phyloP scores from a whole-genome alignment of 345 rosid genomes.

The Gossypium mustelinum region DNA sequence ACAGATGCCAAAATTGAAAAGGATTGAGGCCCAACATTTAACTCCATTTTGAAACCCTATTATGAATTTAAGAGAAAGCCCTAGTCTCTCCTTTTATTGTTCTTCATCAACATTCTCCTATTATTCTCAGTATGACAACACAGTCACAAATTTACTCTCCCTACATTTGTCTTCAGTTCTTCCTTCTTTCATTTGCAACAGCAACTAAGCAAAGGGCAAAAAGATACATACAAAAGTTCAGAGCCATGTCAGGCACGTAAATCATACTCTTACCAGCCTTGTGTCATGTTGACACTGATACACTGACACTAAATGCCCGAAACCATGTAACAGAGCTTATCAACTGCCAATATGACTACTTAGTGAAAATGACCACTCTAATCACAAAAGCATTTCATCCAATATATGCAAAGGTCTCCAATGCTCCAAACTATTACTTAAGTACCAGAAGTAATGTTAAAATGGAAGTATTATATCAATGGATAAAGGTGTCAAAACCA shows the following conservation, averaged over 20 bases:
- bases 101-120: background rate
- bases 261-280: background rate
- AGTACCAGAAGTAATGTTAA: background rate
- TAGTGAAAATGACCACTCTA: background rate
- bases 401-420: background rate
- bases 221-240: background rate
- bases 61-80: background rate
- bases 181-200: background rate
- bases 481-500: background rate
- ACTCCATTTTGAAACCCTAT: background rate
- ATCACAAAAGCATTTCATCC: background rate
- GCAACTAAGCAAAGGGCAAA: background rate
- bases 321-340: background rate
- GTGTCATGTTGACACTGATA: background rate
- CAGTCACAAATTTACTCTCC: background rate
- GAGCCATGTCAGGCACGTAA: background rate
- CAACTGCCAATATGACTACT: background rate
- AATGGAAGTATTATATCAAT: background rate
- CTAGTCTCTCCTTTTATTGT: background rate
- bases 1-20: background rate
- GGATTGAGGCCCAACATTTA: background rate
- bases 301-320: background rate
- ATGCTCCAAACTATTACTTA: background rate
- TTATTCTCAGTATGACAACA: background rate
- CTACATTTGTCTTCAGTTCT: background rate